Percentiles rank a stretch among this genome's conserved stretches.
phyloP scores from a whole-genome alignment of 768 basidiomycete genomes.

The Sarcodon aspratus region DNA sequence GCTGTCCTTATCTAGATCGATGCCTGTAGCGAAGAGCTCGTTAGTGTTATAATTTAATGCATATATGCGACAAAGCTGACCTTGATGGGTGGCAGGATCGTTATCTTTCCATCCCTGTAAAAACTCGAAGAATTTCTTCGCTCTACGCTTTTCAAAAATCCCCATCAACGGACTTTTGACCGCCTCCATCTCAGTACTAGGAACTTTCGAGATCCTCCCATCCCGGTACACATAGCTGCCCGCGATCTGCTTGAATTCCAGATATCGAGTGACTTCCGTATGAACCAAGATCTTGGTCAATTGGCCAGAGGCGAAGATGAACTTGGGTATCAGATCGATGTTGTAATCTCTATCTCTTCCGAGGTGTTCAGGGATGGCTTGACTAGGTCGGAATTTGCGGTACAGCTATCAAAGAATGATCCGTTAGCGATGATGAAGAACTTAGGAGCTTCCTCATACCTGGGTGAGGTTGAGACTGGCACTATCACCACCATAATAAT shows the following conservation, averaged over 20 bases:
- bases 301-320: constrained; percentile 97
- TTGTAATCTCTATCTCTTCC: constrained; percentile 98
- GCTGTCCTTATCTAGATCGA: constrained; percentile 80
- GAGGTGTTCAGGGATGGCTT: constrained; percentile 69
- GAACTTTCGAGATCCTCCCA: constrained; percentile 94
- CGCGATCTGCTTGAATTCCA: constrained; percentile 99
- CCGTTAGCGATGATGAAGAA: constrained; percentile 2
- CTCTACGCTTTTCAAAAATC: constrained; percentile 95
- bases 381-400: constrained; percentile 82
- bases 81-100: constrained; percentile 94
- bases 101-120: constrained; percentile 92
- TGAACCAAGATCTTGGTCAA: constrained; percentile 97
- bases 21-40: constrained; percentile 30
- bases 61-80: constrained; percentile 23
- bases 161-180: constrained; percentile 95
- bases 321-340: constrained; percentile 96
- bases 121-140: constrained; percentile 98
- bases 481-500: constrained; percentile 97
- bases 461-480: constrained; percentile 96
- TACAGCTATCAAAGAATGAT: constrained; percentile 52
- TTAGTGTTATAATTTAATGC: not conserved
- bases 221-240: constrained; percentile 97
- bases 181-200: constrained; percentile 95
- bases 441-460: constrained; percentile 31
- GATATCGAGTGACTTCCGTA: constrained; percentile 96